These are phyloP conservation scores for Forsythia suspensa DNA, from an alignment of 257 asterid genomes.

Conservation along the genomic window DNA sequence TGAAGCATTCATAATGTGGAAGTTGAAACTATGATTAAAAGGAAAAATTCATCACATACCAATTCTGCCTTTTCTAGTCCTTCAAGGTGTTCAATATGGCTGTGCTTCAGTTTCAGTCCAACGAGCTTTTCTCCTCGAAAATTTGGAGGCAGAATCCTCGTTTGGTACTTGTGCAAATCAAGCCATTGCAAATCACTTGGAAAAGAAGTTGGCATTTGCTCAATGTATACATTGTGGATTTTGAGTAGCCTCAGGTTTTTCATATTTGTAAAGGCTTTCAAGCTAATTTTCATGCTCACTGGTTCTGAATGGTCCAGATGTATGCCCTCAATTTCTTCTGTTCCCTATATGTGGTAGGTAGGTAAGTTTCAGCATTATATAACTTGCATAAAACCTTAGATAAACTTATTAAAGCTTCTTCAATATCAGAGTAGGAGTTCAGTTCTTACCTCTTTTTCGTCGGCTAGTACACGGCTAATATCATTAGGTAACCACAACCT, in stretches of 20 bases:
- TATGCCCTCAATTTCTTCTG: slow-evolving; percentile 18
- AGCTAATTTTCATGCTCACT: slow-evolving; percentile 13
- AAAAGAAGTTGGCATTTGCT: slow-evolving; percentile 5
- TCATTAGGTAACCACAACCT: slow-evolving; percentile 18
- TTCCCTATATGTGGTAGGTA: slow-evolving; percentile 6
- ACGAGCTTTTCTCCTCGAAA: slow-evolving; percentile 21
- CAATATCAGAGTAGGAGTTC: not conserved
- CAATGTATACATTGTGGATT: slow-evolving; percentile 16
- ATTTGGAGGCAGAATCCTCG: slow-evolving; percentile 3
- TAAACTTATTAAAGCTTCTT: not conserved
- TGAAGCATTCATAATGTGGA: not conserved
- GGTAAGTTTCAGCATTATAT: not conserved
- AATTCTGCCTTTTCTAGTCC: slow-evolving; percentile 8
- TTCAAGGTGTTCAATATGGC: slow-evolving; percentile 8
- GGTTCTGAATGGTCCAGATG: slow-evolving; percentile 5
- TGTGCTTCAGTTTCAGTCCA: slow-evolving; percentile 6
- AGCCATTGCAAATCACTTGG: slow-evolving; percentile 21
- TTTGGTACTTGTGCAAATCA: slow-evolving; percentile 13
- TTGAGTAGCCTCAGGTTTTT: slow-evolving; percentile 20
- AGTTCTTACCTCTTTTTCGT: slow-evolving; percentile 9
- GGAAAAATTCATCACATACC: not conserved
- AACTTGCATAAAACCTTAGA: not conserved
- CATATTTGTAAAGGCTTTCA: slow-evolving; percentile 16
- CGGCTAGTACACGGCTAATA: slow-evolving; percentile 1
- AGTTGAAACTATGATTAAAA: not conserved